phyloP scores from a whole-genome alignment of 345 rosid species.

The Camelina hispida region DNA sequence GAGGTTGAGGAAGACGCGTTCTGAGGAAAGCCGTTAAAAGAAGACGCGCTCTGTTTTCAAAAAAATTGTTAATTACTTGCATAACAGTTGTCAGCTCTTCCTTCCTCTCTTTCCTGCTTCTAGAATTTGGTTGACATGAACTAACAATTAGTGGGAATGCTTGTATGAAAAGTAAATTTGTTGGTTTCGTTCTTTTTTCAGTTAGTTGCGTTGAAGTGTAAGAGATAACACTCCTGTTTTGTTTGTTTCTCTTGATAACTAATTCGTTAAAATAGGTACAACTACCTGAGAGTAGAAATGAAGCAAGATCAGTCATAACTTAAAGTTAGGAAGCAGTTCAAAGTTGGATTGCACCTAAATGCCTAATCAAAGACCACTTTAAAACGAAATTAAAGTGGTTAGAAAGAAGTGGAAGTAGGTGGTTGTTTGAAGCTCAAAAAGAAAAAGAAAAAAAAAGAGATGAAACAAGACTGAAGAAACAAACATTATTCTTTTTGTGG shows the following conservation, averaged over 20 bases:
- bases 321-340: constrained; percentile 6
- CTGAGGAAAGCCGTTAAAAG: constrained; percentile 48
- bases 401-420: constrained; percentile 16
- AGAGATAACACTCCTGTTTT: constrained; percentile 14
- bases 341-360: constrained; percentile 18
- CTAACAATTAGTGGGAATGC: constrained; percentile 32
- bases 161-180: constrained; percentile 36
- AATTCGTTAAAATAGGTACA: constrained; percentile 19
- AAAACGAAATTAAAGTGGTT: not conserved
- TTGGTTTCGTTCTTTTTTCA: constrained; percentile 15
- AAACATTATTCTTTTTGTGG: not conserved
- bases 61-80: constrained; percentile 24
- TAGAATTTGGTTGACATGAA: constrained; percentile 31
- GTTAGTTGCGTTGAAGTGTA: constrained; percentile 30
- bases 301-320: constrained; percentile 18
- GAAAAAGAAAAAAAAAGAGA: too few species aligned
- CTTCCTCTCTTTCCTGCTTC: constrained; percentile 3
- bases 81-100: constrained; percentile 11
- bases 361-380: not conserved
- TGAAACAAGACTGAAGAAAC: not conserved
- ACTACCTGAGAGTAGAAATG: constrained; percentile 36
- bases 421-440: not conserved
- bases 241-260: constrained; percentile 11
- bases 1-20: constrained; percentile 58
- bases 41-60: not conserved